Base-by-base conservation (phyloP, 371 early-diverging fungal genomes). In the Amoeboaphelidium protococcarum region DNA sequence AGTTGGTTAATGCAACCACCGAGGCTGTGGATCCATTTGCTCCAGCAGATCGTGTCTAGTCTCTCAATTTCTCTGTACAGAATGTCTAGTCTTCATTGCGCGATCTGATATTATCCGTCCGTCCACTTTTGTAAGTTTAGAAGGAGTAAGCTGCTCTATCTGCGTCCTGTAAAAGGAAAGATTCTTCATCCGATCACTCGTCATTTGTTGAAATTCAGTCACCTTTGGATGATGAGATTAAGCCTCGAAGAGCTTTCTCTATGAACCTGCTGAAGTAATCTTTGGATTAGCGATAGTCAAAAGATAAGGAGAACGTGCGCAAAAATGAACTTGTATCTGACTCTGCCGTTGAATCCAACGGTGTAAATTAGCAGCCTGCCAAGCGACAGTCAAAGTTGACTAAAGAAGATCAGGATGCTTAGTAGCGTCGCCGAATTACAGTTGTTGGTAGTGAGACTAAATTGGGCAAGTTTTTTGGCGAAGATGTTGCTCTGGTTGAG, bases 391-490 rank as follows among this genome's bases (percentile, higher is more conserved):
- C 16, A 16, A 31, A 31, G 16, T 6, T 10, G 37, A 16, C 6
- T 16, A 31, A 10, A 16, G 37, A 31, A 31, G 37, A 31, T 10
- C 6, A 31, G 10, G 6, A 10, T 6, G 37, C 6, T 31, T 6
- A 31, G 16, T 10, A 31, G 37, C 6, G 16, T 47, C 10, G 21
- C 20, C 21, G 19, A 23, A 25, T 26, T 20, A 48, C 42, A 23
- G 3, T 54, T 24, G 40, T 59, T 45, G n/a, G 45, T 27, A 41
- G 49, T 23, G 52, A 49, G 23, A 55, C 59, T n/a, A 76, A 73
- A 47, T 58, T 75, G 1, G 53, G 62, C 19, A 72, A 71, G 56
- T 76, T 74, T 52, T 74, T 76, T 64, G 75, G 77, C 4, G 78
- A 76, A 46, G 71, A 71, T 40, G 25, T 42, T 13, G 46, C 52